Conservation (phyloP, 495 filamentous ascomycete genomes). For the Sabuloglossum arenarium region DNA sequence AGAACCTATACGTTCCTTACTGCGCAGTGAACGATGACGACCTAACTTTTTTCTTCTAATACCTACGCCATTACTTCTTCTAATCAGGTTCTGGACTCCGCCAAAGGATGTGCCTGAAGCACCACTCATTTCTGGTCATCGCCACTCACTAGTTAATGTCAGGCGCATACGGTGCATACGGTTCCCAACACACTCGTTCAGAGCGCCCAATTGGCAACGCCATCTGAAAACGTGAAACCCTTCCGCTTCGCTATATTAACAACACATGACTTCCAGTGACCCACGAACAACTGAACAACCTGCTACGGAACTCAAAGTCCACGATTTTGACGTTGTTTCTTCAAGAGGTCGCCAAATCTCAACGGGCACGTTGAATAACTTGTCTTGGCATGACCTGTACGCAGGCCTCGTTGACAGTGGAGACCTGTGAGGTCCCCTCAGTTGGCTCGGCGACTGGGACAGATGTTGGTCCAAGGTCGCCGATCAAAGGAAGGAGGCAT, state of each 20-base stretch:
- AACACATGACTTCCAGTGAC: not conserved
- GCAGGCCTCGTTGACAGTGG: not conserved
- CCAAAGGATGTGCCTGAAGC: not conserved
- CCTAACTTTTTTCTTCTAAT: no score
- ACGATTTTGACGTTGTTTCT: not conserved
- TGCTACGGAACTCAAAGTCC: not conserved
- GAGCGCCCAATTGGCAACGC: not conserved
- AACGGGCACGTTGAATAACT: not conserved
- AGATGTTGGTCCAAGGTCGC: constrained; percentile 5
- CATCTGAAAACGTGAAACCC: not conserved
- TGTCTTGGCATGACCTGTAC: not conserved
- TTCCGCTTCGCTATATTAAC: not conserved
- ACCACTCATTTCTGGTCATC: no score
- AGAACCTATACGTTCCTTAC: no score
- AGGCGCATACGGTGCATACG: not conserved
- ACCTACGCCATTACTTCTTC: no score
- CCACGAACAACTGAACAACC: not conserved
- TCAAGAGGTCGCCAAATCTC: not conserved
- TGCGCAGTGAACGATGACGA: no score
- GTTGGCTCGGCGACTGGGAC: constrained; percentile 7
- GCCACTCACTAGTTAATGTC: not conserved
- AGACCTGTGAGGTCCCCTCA: constrained; percentile 12
- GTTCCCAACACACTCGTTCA: not conserved
- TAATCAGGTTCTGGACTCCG: no score
- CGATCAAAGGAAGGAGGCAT: constrained; percentile 10